Base-by-base conservation (phyloP, 148 eudicot genomes). In the Vaccinium myrtillus region DNA sequence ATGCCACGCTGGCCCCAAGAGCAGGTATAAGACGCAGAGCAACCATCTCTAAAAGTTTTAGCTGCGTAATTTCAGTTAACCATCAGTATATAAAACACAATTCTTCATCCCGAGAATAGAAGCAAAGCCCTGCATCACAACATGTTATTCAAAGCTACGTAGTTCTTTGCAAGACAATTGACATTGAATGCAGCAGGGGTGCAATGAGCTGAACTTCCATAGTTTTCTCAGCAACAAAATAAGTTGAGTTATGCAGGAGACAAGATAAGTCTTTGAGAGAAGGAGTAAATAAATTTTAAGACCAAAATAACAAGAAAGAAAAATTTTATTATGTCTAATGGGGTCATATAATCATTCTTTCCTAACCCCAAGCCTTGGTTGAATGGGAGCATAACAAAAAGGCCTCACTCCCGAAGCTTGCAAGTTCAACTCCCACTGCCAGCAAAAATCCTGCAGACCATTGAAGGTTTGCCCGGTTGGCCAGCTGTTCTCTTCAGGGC, bases 1-100 rank as follows among this genome's bases (percentile, higher is more conserved):
- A 79, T 53, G 91, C 89, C 32, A 89, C 15, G 78, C 90, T 88
- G 80, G 87, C 92, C 79, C 91, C 91, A 78, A 91, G 63, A 83
- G 89, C 90, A 78, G 93, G 85, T 58, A 84, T 50, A 81, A 92
- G 55, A 54, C 61, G 82, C 86, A 87, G 71, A 48, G 88, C 67
- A 85, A 86, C 59, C 90, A 86, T 92, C 89, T 89, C 92, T 25
- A 83, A 67, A 78, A 80, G 83, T 75, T 83, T 21, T 46, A 81
- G 80, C 95, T 93, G 86, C 56, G 39, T 25, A 43, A 50, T 77
- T 39, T 83, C n/a, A 80, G 70, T 25, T 21, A 83, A 73, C 58
- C 19, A 21, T 75, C 21, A 63, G 27, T 58, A 9, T 13, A 59
- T 49, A 4, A n/a, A 21, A 30, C 25, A 63, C 36, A 13, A 30